A percentile compares a stretch with the other conserved stretches of the same genome.
phyloP scores from a whole-genome alignment of 495 filamentous ascomycete genomes.

The Hypoxylon perforatum region DNA sequence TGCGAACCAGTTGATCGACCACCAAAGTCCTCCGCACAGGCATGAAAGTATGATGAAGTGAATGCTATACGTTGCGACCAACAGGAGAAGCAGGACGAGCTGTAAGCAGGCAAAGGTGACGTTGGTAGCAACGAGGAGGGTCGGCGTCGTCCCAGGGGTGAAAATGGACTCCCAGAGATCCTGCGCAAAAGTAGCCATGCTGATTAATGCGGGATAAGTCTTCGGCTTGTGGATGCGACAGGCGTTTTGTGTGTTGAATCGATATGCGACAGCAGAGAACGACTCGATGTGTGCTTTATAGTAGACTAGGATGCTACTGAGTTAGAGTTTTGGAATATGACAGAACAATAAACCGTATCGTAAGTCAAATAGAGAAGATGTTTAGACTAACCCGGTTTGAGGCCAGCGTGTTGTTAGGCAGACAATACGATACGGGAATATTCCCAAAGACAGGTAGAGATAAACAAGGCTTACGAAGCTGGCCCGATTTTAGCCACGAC shows the following conservation, averaged over 20 bases:
- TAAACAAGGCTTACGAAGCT: constrained; percentile 14
- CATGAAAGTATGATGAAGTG: constrained; percentile 87
- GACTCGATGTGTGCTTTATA: neutral
- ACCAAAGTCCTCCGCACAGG: constrained; percentile 86
- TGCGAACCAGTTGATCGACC: constrained; percentile 96
- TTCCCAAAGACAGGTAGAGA: constrained; percentile 17
- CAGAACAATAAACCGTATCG: neutral
- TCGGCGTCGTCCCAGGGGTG: constrained; percentile 86
- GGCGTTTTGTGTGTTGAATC: constrained; percentile 14
- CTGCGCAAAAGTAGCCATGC: constrained; percentile 83
- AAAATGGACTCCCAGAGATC: constrained; percentile 93
- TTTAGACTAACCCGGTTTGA: constrained; percentile 24
- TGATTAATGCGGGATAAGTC: constrained; percentile 22
- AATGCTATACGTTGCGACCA: constrained; percentile 83
- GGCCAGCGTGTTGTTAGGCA: constrained; percentile 36
- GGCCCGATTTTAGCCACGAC: constrained; percentile 39
- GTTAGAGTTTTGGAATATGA: constrained; percentile 8
- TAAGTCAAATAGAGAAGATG: neutral
- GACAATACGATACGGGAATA: constrained; percentile 8
- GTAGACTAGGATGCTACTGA: constrained; percentile 7
- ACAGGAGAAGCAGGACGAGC: constrained; percentile 76
- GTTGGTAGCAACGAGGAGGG: constrained; percentile 91
- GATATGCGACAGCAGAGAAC: constrained; percentile 33
- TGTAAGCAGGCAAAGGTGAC: constrained; percentile 87
- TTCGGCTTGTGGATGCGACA: constrained; percentile 36